Evolutionary conservation across 1,139 yeast genomes (phyloP).

Genomic region (Geotrichum reessii): DNA sequence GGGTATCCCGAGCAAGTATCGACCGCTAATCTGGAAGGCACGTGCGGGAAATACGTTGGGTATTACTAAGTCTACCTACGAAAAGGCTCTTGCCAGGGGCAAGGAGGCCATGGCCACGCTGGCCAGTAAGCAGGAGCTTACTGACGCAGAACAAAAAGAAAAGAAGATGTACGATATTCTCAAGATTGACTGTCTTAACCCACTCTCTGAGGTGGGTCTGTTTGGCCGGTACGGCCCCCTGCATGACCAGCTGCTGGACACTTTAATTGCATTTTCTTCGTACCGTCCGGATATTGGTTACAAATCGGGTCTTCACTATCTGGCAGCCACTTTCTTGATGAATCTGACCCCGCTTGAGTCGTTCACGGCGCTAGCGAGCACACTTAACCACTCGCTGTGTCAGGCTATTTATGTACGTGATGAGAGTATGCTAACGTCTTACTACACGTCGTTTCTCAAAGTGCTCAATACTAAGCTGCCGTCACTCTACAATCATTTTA

Average conservation of each 20-base stretch:
- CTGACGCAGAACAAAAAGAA: background rate
- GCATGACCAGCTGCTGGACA: slow-evolving; percentile 33
- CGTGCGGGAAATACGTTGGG: slow-evolving; percentile 41
- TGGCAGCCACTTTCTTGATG: slow-evolving; percentile 43
- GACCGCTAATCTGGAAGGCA: slow-evolving; percentile 50
- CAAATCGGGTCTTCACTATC: slow-evolving; percentile 23
- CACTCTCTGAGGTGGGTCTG: slow-evolving; percentile 44
- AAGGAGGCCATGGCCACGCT: slow-evolving; percentile 21
- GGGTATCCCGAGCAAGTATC: slow-evolving; percentile 49
- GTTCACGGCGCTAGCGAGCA: slow-evolving; percentile 43
- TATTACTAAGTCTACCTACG: slow-evolving; percentile 25
- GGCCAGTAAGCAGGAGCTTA: background rate
- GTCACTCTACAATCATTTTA: slow-evolving; percentile 48
- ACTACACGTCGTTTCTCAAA: slow-evolving; percentile 44
- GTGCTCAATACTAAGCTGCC: slow-evolving; percentile 44
- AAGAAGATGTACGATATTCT: slow-evolving; percentile 23
- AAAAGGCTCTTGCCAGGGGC: slow-evolving; percentile 25
- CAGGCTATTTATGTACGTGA: slow-evolving; percentile 28
- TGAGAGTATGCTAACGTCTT: slow-evolving; percentile 32
- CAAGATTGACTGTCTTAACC: slow-evolving; percentile 32
- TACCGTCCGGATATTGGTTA: slow-evolving; percentile 32
- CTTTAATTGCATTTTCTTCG: slow-evolving; percentile 34
- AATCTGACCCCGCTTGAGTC: slow-evolving; percentile 41
- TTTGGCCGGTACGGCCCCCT: slow-evolving; percentile 41
- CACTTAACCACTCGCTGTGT: slow-evolving; percentile 38